Base-by-base conservation (phyloP, 192 early-diverging fungal species). In the Umbelopsis isabellina region DNA sequence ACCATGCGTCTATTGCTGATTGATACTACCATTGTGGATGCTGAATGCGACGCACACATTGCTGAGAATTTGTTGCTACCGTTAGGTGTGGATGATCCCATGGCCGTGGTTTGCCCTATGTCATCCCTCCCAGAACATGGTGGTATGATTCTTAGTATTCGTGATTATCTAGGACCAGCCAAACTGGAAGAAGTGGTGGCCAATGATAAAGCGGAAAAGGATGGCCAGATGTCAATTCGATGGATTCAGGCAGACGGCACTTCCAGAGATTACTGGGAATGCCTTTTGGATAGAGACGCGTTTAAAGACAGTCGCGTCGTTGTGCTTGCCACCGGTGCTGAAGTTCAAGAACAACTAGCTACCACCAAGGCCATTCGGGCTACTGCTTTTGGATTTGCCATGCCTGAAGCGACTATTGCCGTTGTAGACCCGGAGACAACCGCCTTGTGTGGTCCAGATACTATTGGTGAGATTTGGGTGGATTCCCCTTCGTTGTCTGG, bases 381-480 rank as follows among this genome's bases (percentile, higher is more conserved):
- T 25, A 55, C 70, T 58, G 80, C 87, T 1, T 84, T 86, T 80
- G 87, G 87, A 9, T 90, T 87, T 71, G 80, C 78, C 11, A 83
- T 88, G 75, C 86, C 86, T 47, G 76, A 84, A 83, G 84, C 87
- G 5, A 90, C 89, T 0, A 76, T 95, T 12, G 92, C 89, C 2
- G 86, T 95, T 47, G 93, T 95, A 0, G 91, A 95, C 66, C 92
- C 93, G 2, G 89, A 93, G 48, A 92, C 92, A 67, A 87, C 86
- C 15, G 86, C 89, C 20, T 77, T 95, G 33, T 92, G 90, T 48
- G 84, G 88, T 9, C 80, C 89, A 1, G 87, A 92, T 75, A 82
- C 87, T 1, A 86, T 94, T 65, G 94, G 94, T 49, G 94, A 95
- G 81, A 84, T 95, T n/a, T 94, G 93, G 92, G 83, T 94, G 9